A percentile compares a stretch with the other conserved stretches of the same genome.
Conservation (phyloP, 768 basidiomycete species). For the Hygrocybe punicea region DNA sequence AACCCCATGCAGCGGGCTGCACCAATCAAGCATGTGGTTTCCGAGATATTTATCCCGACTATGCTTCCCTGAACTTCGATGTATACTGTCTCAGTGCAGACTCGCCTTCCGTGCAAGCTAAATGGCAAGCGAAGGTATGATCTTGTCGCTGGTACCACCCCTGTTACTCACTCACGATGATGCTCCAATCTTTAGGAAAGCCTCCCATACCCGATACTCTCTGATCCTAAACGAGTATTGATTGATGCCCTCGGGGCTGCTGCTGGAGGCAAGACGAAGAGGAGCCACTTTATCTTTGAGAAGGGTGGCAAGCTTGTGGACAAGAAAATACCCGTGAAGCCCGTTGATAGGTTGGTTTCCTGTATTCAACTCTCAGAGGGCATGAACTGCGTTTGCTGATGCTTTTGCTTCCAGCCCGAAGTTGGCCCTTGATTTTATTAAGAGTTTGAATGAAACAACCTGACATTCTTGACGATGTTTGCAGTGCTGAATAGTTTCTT, state of each 20-base stretch:
- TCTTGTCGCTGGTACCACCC: no score
- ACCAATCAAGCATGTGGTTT: conserved; percentile 92
- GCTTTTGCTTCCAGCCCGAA: conserved; percentile 43
- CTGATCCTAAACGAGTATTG: conserved; percentile 79
- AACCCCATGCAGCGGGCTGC: conserved; percentile 63
- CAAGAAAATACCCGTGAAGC: conserved; percentile 81
- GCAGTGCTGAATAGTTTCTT: no score
- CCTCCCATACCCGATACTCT: conserved; percentile 82
- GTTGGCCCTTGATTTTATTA: conserved; percentile 68
- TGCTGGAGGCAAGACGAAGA: conserved; percentile 76
- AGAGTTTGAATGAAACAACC: conserved; percentile 23
- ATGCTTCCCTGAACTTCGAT: conserved; percentile 60
- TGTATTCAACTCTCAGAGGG: no score
- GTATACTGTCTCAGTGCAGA: conserved; percentile 88
- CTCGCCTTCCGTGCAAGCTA: conserved; percentile 65
- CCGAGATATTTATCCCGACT: conserved; percentile 78
- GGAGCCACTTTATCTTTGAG: conserved; percentile 91
- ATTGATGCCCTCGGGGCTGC: conserved; percentile 81
- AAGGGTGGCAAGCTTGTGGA: conserved; percentile 88
- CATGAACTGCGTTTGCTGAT: background rate
- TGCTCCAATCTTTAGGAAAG: conserved; percentile 56
- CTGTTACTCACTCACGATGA: no score
- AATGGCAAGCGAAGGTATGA: conserved; percentile 85
- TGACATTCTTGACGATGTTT: no score
- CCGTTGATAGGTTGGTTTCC: conserved; percentile 67